Conservation (phyloP, 257 asterid genomes). For the Cruciata laevipes region DNA sequence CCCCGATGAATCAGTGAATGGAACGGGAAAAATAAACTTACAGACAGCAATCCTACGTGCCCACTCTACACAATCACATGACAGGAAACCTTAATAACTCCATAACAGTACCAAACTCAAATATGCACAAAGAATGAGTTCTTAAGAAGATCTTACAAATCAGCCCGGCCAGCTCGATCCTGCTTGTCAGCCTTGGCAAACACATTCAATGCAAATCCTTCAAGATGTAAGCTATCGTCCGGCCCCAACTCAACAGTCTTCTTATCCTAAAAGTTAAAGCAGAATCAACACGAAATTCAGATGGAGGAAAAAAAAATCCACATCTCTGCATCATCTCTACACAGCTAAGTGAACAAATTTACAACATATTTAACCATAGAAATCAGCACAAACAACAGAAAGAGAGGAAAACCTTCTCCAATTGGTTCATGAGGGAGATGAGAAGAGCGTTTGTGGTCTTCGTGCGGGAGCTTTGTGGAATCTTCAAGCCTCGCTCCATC, state of each 20-base stretch:
- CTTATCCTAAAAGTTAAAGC: slow-evolving; percentile 55
- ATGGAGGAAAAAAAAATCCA: not conserved
- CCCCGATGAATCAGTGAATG: not conserved
- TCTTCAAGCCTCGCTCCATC: slow-evolving; percentile 87
- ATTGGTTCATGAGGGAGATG: slow-evolving; percentile 82
- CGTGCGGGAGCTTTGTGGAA: slow-evolving; percentile 79
- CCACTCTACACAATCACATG: not conserved
- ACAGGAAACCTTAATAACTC: no score
- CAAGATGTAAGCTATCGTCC: slow-evolving; percentile 74
- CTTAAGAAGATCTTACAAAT: slow-evolving; percentile 43
- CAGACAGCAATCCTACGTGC: not conserved
- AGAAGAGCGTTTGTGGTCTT: slow-evolving; percentile 74
- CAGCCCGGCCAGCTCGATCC: slow-evolving; percentile 87
- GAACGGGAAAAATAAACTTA: not conserved
- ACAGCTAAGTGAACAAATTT: not conserved
- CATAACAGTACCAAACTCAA: not conserved
- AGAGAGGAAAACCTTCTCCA: slow-evolving; percentile 57
- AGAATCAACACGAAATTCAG: not conserved
- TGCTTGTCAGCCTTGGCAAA: slow-evolving; percentile 93
- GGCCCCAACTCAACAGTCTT: slow-evolving; percentile 76
- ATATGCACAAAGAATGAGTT: not conserved
- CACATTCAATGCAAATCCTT: slow-evolving; percentile 86
- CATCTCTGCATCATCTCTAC: not conserved
- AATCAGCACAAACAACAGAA: not conserved
- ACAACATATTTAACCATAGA: not conserved